Percentiles rank a stretch among this genome's conserved stretches.
phyloP scores from a whole-genome alignment of 495 filamentous ascomycete genomes.

The Tuber magnatum region DNA sequence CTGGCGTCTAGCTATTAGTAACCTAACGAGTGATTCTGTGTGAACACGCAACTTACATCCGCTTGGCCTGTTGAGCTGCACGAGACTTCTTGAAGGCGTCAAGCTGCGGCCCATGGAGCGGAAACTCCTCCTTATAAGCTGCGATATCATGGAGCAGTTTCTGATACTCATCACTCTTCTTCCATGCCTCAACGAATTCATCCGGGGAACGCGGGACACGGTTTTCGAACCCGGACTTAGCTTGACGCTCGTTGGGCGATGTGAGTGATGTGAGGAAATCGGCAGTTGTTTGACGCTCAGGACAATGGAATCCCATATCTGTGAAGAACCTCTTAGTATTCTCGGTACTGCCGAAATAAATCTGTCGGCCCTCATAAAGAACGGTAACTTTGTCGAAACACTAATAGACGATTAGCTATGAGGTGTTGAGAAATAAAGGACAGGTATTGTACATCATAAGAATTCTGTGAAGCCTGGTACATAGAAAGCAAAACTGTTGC shows the following conservation, averaged over 20 bases:
- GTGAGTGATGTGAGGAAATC: conserved; percentile 80
- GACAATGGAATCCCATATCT: conserved; percentile 68
- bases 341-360: conserved; percentile 63
- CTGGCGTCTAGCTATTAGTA: conserved; percentile 24
- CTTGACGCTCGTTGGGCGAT: conserved; percentile 58
- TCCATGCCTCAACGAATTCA: conserved; percentile 62
- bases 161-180: conserved; percentile 60
- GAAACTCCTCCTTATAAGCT: conserved; percentile 41
- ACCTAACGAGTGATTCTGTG: conserved; percentile 1
- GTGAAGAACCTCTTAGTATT: conserved; percentile 63
- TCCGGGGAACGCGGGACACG: conserved; percentile 64
- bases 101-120: conserved; percentile 27
- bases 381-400: conserved; percentile 71
- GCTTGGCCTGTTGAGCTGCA: conserved; percentile 59
- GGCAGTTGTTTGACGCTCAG: conserved; percentile 63
- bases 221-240: conserved; percentile 58
- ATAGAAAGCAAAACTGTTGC: conserved; percentile 69
- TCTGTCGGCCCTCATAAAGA: conserved; percentile 75
- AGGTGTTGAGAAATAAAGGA: background rate
- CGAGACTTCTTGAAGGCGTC: conserved; percentile 58
- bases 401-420: conserved; percentile 10
- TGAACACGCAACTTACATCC: conserved; percentile 36
- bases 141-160: conserved; percentile 58
- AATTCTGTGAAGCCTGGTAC: conserved; percentile 72
- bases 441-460: conserved; percentile 52